Percentiles rank a stretch among this genome's conserved stretches.
Conservation (phyloP, 768 basidiomycete species). For the Lenzites betulinus region DNA sequence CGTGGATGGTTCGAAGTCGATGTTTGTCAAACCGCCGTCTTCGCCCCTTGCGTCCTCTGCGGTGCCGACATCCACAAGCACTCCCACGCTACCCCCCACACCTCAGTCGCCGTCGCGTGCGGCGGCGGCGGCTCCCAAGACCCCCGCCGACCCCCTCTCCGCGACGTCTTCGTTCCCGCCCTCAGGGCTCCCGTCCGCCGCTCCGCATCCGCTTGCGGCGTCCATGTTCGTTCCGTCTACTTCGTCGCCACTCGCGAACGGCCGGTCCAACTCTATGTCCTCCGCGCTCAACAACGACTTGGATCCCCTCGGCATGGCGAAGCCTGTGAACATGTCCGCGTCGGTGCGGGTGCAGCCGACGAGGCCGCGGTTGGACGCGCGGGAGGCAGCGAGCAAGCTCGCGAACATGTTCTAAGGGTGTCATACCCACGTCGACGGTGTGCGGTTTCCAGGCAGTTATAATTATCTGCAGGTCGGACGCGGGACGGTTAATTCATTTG, state of each 20-base stretch:
- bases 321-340: constrained; percentile 65
- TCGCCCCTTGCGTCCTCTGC: constrained; percentile 36
- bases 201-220: constrained; percentile 17
- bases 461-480: neutral
- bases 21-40: constrained; percentile 64
- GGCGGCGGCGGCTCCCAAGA: constrained; percentile 8
- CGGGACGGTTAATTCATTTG: no score
- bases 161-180: constrained; percentile 19
- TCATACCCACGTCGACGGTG: neutral
- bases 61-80: constrained; percentile 13
- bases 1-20: constrained; percentile 77
- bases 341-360: constrained; percentile 76
- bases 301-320: constrained; percentile 66
- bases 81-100: constrained; percentile 20
- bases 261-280: constrained; percentile 17
- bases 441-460: neutral
- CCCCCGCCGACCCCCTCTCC: constrained; percentile 12
- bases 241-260: constrained; percentile 14
- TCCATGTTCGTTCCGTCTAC: constrained; percentile 12
- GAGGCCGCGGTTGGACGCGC: constrained; percentile 76
- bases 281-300: constrained; percentile 31
- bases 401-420: constrained; percentile 75
- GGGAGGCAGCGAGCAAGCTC: constrained; percentile 85
- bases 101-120: constrained; percentile 24
- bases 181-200: constrained; percentile 4